A percentile compares a stretch with the other conserved stretches of the same genome.
Conservation (phyloP, 192 early-diverging fungal genomes). For the Backusella liffmaniae region DNA sequence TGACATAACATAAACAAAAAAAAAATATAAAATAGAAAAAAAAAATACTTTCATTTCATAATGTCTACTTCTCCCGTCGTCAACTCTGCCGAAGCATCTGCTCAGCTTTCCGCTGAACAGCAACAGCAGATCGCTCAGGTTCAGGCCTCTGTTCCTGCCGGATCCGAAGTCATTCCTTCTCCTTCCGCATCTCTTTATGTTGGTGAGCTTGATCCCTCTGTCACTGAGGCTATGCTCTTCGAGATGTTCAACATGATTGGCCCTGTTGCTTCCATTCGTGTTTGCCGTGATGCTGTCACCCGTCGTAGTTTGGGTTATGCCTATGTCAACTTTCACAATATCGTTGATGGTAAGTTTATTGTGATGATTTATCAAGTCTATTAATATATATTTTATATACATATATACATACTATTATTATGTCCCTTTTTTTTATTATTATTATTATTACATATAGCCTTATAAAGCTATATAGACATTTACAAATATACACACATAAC, state of each 20-base stretch:
- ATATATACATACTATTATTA: neutral
- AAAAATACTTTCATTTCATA: conserved; percentile 4
- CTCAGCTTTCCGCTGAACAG: conserved; percentile 3
- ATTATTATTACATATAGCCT: neutral
- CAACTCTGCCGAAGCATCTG: conserved; percentile 19
- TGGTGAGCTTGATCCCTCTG: conserved; percentile 94
- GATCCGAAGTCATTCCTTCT: conserved; percentile 26
- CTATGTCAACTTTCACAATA: conserved; percentile 98
- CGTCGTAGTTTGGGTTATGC: conserved; percentile 95
- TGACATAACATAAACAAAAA: neutral
- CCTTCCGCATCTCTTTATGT: conserved; percentile 87
- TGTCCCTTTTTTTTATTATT: neutral
- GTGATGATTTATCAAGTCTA: neutral
- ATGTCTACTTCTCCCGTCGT: conserved; percentile 33
- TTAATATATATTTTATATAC: neutral
- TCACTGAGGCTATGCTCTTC: conserved; percentile 96
- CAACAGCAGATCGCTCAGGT: conserved; percentile 16
- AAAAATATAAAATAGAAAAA: conserved; percentile 8
- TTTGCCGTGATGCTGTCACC: conserved; percentile 97
- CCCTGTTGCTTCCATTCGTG: conserved; percentile 95
- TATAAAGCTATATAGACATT: neutral
- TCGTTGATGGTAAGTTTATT: conserved; percentile 59
- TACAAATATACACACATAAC: too few relatives aligned
- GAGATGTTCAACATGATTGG: conserved; percentile 97
- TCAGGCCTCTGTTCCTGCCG: conserved; percentile 11